Evolutionary conservation across 139 green algal species (phyloP).

Genomic region (Closterium sp.): DNA sequence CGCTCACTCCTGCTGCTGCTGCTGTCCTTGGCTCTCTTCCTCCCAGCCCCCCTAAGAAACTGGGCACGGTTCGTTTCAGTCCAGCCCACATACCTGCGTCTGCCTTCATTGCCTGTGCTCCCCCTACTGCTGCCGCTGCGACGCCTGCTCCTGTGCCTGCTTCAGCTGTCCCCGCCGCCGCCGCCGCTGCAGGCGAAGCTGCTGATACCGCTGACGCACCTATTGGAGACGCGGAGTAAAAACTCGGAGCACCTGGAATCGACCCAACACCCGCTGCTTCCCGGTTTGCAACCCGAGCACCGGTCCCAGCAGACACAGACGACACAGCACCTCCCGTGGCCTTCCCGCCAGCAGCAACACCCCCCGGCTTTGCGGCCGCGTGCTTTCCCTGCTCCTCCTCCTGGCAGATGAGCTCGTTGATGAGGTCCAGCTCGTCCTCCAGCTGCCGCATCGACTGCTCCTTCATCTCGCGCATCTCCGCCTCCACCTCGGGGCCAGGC

Average conservation of each 20-base stretch:
- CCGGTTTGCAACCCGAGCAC: no score
- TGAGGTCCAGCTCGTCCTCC: neutral
- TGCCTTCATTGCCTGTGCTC: neutral
- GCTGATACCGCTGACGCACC: neutral
- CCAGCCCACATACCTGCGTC: neutral
- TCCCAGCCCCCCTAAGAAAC: neutral
- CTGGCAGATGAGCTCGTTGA: neutral
- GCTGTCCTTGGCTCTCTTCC: neutral
- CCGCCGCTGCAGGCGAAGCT: neutral
- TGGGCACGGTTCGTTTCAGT: neutral
- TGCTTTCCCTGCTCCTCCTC: no score
- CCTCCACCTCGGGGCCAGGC: neutral
- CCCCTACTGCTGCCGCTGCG: neutral
- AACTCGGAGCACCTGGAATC: no score
- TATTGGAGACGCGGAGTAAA: neutral
- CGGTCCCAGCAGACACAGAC: no score
- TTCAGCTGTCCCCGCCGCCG: no score
- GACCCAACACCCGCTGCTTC: no score
- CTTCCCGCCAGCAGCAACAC: no score
- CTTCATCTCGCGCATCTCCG: neutral
- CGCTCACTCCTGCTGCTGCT: neutral
- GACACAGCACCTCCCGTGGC: no score
- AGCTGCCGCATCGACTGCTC: neutral
- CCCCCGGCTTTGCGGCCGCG: no score
- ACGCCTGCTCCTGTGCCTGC: no score